phyloP scores from a whole-genome alignment of 257 asterid species.

The Gynochthodes officinalis region DNA sequence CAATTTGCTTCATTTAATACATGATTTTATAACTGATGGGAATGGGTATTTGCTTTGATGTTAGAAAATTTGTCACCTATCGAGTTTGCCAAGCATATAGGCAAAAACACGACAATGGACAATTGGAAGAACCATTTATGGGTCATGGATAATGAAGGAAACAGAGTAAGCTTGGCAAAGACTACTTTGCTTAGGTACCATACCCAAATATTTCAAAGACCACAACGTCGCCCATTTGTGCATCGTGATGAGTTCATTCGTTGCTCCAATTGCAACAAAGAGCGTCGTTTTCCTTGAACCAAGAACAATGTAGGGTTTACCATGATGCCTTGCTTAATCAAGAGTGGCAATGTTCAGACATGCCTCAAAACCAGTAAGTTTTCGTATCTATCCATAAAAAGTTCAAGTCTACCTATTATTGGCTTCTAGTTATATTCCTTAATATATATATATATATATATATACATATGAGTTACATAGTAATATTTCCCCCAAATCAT shows the following conservation, averaged over 20 bases:
- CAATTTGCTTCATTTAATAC: neutral
- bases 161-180: constrained; percentile 20
- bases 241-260: constrained; percentile 47
- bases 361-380: neutral
- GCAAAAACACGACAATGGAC: constrained; percentile 20
- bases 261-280: constrained; percentile 34
- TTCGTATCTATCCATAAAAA: too few species aligned
- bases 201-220: constrained; percentile 16
- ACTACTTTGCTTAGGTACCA: too few species aligned
- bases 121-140: constrained; percentile 48
- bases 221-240: neutral
- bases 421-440: too few species aligned
- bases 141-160: constrained; percentile 31
- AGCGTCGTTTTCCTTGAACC: constrained; percentile 31
- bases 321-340: too few species aligned
- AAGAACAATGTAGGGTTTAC: too few species aligned
- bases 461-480: too few species aligned
- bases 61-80: constrained; percentile 29
- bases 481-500: too few species aligned
- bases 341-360: too few species aligned
- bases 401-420: too few species aligned
- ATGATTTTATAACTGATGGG: neutral
- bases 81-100: constrained; percentile 38
- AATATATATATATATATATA: too few species aligned
- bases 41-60: neutral